These are phyloP conservation scores for Penicillium hordei DNA, from an alignment of 2,329 filamentous ascomycete species.

Conservation along the genomic window DNA sequence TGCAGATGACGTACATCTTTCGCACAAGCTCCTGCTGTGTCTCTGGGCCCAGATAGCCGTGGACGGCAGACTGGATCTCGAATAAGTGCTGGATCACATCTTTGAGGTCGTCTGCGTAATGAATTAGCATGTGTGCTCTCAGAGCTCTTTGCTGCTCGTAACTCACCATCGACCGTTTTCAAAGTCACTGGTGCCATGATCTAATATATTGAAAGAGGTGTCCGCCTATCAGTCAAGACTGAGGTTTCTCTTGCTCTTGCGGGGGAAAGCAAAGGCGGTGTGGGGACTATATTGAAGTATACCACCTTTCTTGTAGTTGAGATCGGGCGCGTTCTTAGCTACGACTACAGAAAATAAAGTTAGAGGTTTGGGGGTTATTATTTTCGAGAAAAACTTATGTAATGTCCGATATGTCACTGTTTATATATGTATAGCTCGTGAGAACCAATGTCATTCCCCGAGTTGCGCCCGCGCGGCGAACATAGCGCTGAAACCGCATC, in stretches of 20 bases:
- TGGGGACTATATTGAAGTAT: not conserved
- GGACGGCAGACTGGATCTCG: conserved; percentile 58
- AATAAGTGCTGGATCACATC: conserved; percentile 63
- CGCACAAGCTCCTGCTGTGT: conserved; percentile 58
- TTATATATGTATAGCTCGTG: conserved; percentile 16
- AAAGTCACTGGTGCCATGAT: conserved; percentile 26
- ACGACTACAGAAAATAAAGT: not conserved
- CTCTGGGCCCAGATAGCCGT: conserved; percentile 59
- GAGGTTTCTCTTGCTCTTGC: conserved; percentile 11
- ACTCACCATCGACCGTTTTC: conserved; percentile 24
- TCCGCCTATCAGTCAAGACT: not conserved
- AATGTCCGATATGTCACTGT: conserved; percentile 27
- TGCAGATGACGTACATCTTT: conserved; percentile 51
- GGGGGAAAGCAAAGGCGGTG: conserved; percentile 21
- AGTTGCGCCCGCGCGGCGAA: conserved; percentile 12
- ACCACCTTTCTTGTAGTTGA: not conserved
- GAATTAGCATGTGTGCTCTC: not conserved
- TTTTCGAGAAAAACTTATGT: not conserved
- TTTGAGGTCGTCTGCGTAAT: conserved; percentile 55
- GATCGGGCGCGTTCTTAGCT: not conserved
- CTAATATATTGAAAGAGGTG: not conserved
- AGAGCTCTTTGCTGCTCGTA: too few relatives aligned
- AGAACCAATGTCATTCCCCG: conserved; percentile 7
- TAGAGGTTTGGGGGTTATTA: not conserved
- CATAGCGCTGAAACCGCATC: conserved; percentile 20